Base-by-base conservation (phyloP, 306 rosid genomes). In the Phaseolus lunatus region DNA sequence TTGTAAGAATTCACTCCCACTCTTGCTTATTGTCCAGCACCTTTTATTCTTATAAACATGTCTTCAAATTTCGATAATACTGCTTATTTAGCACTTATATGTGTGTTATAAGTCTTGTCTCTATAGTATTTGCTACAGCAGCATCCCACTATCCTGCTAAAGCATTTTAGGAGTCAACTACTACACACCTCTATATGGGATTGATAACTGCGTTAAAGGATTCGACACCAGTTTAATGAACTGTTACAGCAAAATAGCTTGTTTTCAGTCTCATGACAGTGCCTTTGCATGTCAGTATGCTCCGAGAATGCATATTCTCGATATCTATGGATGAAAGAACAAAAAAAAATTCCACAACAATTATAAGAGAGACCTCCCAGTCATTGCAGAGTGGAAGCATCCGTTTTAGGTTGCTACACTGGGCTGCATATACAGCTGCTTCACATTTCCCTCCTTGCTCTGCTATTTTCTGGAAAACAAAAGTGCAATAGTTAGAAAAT, bases 391-490 rank as follows among this genome's bases (percentile, higher is more conserved):
- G 85, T 16, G 99, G 97, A 85, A 95, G 99, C 91, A 91, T 88
- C 80, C 89, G 86, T 75, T 81, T 90, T 79, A 95, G 83, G 83
- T 95, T 92, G 87, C 99, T 86, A 81, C 97, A 92, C 70, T 89
- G 97, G 59, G 87, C 87, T 53, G 98, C 99, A 86, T 90, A 95
- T 31, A 92, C 87, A 70, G 94, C 99, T 73, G 97, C 93, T 91
- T 95, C 99, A 87, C 81, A 95, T 84, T 91, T 95, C 76, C 97
- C 99, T 78, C 92, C 99, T 79, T 86, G 88, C 82, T 89, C 97
- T 23, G 94, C 89, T 78, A 91, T 92, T 95, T 95, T 95, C 99
- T 95, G 84, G 81, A 75, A 69, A 77, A 81, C 49, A 18, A 53
- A 58, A 68, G 62, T 39, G 67, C 41, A 86, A 44, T 56, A 68